A percentile compares a stretch with the other conserved stretches of the same genome.
phyloP scores from a whole-genome alignment of 2,329 filamentous ascomycete genomes.

The Colletotrichum simmondsii region DNA sequence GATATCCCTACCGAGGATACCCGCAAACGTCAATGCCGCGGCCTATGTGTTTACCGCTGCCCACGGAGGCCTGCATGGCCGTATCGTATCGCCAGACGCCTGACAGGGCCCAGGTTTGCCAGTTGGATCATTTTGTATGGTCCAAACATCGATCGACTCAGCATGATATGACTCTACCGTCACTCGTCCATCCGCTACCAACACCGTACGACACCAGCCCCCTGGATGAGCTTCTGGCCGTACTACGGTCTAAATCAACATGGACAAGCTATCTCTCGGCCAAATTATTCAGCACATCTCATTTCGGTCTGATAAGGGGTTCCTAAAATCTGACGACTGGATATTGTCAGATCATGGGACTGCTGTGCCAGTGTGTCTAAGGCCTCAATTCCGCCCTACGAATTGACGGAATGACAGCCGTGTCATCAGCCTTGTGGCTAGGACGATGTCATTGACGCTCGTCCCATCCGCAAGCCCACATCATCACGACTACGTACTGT shows the following conservation, averaged over 20 bases:
- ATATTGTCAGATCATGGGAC: slow-evolving; percentile 22
- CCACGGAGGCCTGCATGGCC: neutral
- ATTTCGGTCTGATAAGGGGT: neutral
- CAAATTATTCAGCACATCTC: neutral
- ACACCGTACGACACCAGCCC: slow-evolving; percentile 4
- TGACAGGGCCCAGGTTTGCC: slow-evolving; percentile 4
- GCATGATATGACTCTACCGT: slow-evolving; percentile 30
- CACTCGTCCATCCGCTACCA: slow-evolving; percentile 3
- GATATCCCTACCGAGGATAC: slow-evolving; percentile 27
- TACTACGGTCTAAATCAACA: neutral
- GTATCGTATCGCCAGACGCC: neutral
- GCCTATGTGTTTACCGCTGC: slow-evolving; percentile 12
- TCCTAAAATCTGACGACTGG: neutral
- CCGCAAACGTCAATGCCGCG: slow-evolving; percentile 23
- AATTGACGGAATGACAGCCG: neutral
- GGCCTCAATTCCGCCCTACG: neutral
- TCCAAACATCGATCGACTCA: slow-evolving; percentile 15
- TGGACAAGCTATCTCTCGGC: slow-evolving; percentile 4
- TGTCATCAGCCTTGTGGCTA: slow-evolving; percentile 7
- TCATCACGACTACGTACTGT: neutral
- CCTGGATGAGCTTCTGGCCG: slow-evolving; percentile 1
- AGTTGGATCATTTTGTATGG: slow-evolving; percentile 20
- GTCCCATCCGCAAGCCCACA: neutral
- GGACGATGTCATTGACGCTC: slow-evolving; percentile 5
- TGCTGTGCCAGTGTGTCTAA: neutral